Evolutionary conservation across 371 early-diverging fungal species (phyloP).

Genomic region (Chytridiales sp.): DNA sequence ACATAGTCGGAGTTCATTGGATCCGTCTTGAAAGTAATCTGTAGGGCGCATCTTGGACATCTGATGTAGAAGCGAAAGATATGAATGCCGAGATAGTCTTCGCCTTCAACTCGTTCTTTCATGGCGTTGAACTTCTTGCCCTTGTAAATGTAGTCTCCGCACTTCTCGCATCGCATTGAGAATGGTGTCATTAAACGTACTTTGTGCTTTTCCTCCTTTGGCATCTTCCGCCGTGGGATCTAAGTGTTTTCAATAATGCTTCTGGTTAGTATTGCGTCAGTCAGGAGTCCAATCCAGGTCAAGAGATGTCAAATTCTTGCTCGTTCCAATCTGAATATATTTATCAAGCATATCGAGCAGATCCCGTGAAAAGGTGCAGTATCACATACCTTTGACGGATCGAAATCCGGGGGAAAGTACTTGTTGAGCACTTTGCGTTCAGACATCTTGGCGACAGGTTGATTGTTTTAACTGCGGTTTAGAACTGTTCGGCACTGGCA

Average conservation of each 20-base stretch:
- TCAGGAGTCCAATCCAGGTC: neutral
- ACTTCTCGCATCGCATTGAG: constrained; percentile 94
- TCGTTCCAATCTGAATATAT: no score
- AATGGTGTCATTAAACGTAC: constrained; percentile 98
- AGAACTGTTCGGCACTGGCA: no score
- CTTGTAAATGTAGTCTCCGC: constrained; percentile 95
- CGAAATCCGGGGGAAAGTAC: constrained; percentile 94
- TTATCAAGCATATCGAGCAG: neutral
- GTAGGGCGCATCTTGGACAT: constrained; percentile 92
- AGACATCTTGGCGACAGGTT: constrained; percentile 36
- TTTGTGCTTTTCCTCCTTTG: constrained; percentile 82
- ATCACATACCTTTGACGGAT: constrained; percentile 60
- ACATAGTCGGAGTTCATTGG: constrained; percentile 95
- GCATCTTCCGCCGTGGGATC: constrained; percentile 71
- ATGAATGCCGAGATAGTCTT: constrained; percentile 76
- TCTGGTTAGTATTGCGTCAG: neutral
- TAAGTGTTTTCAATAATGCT: neutral
- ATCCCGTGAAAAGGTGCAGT: neutral
- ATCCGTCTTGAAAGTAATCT: constrained; percentile 97
- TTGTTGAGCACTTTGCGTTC: constrained; percentile 84
- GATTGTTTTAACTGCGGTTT: no score
- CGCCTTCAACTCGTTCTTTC: constrained; percentile 70
- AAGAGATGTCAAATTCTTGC: no score
- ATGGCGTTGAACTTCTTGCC: constrained; percentile 97
- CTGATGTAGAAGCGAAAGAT: constrained; percentile 96